phyloP scores from a whole-genome alignment of 139 green algal genomes.

The Chlamydomonas eustigma region DNA sequence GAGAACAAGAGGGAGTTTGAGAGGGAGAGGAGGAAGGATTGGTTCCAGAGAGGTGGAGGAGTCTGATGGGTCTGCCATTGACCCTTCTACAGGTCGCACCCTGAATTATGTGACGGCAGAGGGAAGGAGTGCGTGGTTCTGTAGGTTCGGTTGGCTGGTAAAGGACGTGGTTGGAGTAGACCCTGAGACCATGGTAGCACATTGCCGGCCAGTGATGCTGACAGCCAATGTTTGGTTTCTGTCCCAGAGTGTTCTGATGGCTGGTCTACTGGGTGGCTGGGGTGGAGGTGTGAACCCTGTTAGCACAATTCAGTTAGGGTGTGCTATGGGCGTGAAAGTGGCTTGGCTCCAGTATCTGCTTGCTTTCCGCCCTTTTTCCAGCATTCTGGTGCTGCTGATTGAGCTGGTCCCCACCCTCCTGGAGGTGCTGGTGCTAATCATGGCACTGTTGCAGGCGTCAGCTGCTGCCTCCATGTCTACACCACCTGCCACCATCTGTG shows the following conservation, averaged over 20 bases:
- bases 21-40: too few species aligned
- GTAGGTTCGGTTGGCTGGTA: not conserved
- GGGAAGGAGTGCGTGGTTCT: not conserved
- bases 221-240: not conserved
- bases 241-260: not conserved
- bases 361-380: not conserved
- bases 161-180: not conserved
- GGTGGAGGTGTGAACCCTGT: not conserved
- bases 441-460: not conserved
- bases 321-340: not conserved
- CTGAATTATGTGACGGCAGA: not conserved
- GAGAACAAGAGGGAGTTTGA: too few species aligned
- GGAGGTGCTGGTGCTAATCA: not conserved
- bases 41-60: not conserved
- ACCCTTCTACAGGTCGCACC: not conserved
- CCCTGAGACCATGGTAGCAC: not conserved
- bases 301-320: not conserved
- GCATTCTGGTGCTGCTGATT: not conserved
- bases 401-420: not conserved
- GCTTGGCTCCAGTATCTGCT: not conserved
- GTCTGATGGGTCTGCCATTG: not conserved
- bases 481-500: not conserved
- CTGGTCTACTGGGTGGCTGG: not conserved
- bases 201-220: not conserved
- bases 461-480: not conserved